Base-by-base conservation (phyloP, 2,329 filamentous ascomycete genomes). In the Pseudopyrenochaeta lycopersici region DNA sequence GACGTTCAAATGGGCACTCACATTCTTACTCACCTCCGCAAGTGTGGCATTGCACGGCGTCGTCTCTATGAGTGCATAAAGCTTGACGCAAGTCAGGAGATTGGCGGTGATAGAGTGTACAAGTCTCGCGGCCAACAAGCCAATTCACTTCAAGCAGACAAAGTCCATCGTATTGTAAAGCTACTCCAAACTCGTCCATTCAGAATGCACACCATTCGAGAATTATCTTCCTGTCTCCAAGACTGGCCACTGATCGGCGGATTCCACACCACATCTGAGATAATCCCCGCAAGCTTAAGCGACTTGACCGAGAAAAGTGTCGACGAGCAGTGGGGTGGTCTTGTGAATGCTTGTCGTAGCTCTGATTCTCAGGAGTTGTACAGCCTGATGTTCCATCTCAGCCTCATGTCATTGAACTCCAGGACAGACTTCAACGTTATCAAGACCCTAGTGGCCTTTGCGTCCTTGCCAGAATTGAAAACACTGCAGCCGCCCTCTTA, bases 331-430 rank as follows among this genome's bases (percentile, higher is more conserved):
- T 31, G 29, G 29, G 29, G 29, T 31, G 29, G 7, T 7, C 7
- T 31, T 12, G 29, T 31, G 29, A 31, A 2, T 12, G 12, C 29
- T 7, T 7, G 7, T 31, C 29, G 29, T 7, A 12, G 12, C 7
- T 31, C 29, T 12, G 29, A 31, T 7, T 31, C 12, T 31, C 7
- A 31, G 29, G 29, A 31, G 7, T 12, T 7, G 7, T 31, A 7
- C 51, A 54, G 49, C 12, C 61, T 82, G 11, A 79, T 80, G 65
- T 83, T 82, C 47, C 29, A 7, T 12, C 67, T 83, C 11, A 75
- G 73, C 1, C 59, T 76, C 0, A 56, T 84, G 17, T 71, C 77
- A 0, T 84, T 79, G 47, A 57, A 70, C 3, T 33, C 67, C 1
- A 56, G 66, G 39, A 63, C 67, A 4, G 66, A 82, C 23, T 76